These are phyloP conservation scores for Neocallimastix lanati DNA, from an alignment of 192 early-diverging fungal genomes.

Conservation along the genomic window DNA sequence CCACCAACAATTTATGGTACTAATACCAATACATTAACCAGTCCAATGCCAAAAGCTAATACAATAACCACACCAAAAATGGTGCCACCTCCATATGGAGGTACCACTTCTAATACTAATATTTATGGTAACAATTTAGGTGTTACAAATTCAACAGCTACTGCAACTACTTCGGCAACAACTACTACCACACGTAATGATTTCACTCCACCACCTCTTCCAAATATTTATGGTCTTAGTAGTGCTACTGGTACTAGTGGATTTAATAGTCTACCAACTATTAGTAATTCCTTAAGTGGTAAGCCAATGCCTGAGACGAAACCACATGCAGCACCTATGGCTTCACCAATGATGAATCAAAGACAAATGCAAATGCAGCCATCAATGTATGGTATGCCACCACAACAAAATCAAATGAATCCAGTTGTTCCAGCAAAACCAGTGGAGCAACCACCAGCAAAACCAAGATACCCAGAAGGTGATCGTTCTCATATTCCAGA, in stretches of 20 bases:
- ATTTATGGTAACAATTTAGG: not conserved
- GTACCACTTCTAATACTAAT: not conserved
- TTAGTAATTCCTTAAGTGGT: not conserved
- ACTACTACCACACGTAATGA: not conserved
- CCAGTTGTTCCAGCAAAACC: conserved; percentile 5
- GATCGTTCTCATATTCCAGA: conserved; percentile 70
- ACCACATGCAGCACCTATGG: not conserved
- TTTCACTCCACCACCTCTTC: not conserved
- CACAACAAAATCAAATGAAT: conserved; percentile 12
- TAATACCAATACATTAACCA: too few species aligned
- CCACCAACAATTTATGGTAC: too few species aligned
- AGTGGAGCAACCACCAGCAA: conserved; percentile 14
- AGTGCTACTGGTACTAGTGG: not conserved
- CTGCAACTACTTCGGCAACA: not conserved
- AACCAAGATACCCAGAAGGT: conserved; percentile 32
- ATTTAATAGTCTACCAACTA: not conserved
- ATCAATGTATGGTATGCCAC: conserved; percentile 3
- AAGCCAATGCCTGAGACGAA: not conserved
- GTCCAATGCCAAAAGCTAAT: too few species aligned
- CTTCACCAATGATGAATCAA: not conserved
- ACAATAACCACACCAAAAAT: too few species aligned
- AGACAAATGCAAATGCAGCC: not conserved
- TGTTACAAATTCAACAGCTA: too few species aligned
- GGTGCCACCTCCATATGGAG: too few species aligned
- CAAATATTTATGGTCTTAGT: not conserved